A percentile compares a stretch with the other conserved stretches of the same genome.
Evolutionary conservation across 306 rosid genomes (phyloP).

Genomic region (Glycine tomentella): DNA sequence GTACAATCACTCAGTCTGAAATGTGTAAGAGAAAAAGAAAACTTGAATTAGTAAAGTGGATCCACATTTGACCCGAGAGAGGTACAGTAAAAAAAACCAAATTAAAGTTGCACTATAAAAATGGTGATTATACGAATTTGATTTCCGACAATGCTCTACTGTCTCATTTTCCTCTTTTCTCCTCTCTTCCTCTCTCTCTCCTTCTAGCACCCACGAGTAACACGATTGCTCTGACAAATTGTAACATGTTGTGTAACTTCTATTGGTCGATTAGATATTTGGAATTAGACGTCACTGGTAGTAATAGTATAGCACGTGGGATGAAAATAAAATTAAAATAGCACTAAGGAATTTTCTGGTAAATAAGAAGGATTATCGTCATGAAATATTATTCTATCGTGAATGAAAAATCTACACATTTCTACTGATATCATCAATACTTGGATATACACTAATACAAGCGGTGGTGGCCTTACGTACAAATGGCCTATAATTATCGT

Average conservation of each 20-base stretch:
- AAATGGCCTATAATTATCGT: not conserved
- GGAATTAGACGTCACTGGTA: not conserved
- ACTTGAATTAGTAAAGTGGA: too few species aligned
- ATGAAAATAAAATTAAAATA: not conserved
- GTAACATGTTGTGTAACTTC: not conserved
- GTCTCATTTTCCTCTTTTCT: not conserved
- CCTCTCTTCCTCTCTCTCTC: not conserved
- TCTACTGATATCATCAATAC: not conserved
- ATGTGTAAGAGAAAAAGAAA: too few species aligned
- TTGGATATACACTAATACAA: not conserved
- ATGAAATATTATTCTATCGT: constrained; percentile 5
- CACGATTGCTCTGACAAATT: constrained; percentile 34
- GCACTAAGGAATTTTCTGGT: not conserved
- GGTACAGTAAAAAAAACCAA: too few species aligned
- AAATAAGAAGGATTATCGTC: not conserved
- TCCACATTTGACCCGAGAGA: too few species aligned
- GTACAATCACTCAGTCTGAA: too few species aligned
- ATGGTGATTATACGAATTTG: too few species aligned
- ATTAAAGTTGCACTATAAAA: too few species aligned
- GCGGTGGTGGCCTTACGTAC: not conserved
- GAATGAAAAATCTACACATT: not conserved
- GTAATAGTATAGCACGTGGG: not conserved
- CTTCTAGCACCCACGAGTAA: not conserved
- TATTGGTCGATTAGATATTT: not conserved
- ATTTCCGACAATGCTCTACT: not conserved